Conservation (phyloP, 2,329 filamentous ascomycete genomes). For the Aspergillus neotritici region DNA sequence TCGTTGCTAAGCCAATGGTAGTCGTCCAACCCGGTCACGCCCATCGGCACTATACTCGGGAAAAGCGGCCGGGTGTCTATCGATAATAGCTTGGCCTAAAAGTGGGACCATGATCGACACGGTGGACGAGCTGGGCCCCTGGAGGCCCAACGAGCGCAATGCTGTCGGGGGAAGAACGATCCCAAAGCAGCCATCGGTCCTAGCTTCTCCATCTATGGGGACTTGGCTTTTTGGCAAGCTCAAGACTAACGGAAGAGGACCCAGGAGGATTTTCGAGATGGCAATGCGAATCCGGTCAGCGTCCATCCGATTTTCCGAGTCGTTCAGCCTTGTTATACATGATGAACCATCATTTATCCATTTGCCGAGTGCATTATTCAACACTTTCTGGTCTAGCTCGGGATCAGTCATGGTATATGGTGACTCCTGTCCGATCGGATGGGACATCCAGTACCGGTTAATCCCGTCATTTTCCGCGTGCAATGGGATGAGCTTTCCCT, state of each 20-base stretch:
- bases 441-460: too few relatives aligned
- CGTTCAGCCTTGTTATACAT: too few relatives aligned
- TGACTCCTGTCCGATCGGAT: too few relatives aligned
- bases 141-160: slow-evolving; percentile 6
- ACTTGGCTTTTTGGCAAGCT: background rate
- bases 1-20: slow-evolving; percentile 7
- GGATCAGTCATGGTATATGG: too few relatives aligned
- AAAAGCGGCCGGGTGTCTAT: slow-evolving; percentile 9
- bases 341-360: too few relatives aligned
- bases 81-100: slow-evolving; percentile 9
- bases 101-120: slow-evolving; percentile 15
- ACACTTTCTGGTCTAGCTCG: too few relatives aligned
- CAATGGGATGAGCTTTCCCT: too few relatives aligned
- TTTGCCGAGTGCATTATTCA: too few relatives aligned
- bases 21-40: slow-evolving; percentile 2
- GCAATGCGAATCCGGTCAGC: too few relatives aligned
- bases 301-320: too few relatives aligned
- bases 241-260: background rate
- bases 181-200: background rate
- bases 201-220: background rate
- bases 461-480: too few relatives aligned
- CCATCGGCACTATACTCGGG: slow-evolving; percentile 12
- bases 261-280: background rate
- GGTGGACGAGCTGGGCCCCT: slow-evolving; percentile 3
- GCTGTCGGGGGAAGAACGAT: background rate